Evolutionary conservation across 768 basidiomycete genomes (phyloP), one percentile per base, ranked within the genome.

Genomic region (Piloderma croceum): DNA sequence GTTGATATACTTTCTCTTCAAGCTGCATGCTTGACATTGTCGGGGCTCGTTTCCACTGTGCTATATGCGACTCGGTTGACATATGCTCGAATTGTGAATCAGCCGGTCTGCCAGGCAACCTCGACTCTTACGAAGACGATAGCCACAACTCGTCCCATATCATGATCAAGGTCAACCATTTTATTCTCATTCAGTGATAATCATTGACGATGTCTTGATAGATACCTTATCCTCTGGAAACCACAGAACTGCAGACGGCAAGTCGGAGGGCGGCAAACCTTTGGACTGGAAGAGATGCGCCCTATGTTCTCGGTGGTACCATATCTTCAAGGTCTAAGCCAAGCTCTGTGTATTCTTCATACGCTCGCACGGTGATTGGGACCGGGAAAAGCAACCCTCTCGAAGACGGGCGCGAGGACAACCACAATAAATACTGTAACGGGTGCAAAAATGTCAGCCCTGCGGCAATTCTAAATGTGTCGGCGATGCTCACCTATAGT

Each of bases 11-110:
- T n/a, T 24, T 38, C 6, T 24, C 33, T 34, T 36, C 15, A 51
- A 92, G 92, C 51, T 97, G 92, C 57, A 64, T 86, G 43, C 79
- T 83, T 48, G 90, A 91, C 48, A 93, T 97, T 47, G 75, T 93
- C 19, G 93, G 93, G 13, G 89, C 91, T 12, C 76, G 89, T 4
- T 96, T 91, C 62, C 93, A 91, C 52, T 97, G 93, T 52, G 87
- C 88, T 7, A 79, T 89, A 17, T 97, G 93, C 56, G 77, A 83
- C 29, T 76, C 79, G 6, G 73, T 90, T 29, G 88, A 91, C 51
- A 90, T 91, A 24, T 91, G 90, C 50, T 75, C 83, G 13, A 87
- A 89, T 48, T 91, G 89, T 56, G 89, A 91, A 58, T 82, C 84
- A 9, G 87, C 83, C 20, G 89, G 89, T 21, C 69, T 91, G 24